These are phyloP conservation scores for Bimuria novae-zelandiae DNA, from an alignment of 2,329 filamentous ascomycete genomes.

Conservation along the genomic window DNA sequence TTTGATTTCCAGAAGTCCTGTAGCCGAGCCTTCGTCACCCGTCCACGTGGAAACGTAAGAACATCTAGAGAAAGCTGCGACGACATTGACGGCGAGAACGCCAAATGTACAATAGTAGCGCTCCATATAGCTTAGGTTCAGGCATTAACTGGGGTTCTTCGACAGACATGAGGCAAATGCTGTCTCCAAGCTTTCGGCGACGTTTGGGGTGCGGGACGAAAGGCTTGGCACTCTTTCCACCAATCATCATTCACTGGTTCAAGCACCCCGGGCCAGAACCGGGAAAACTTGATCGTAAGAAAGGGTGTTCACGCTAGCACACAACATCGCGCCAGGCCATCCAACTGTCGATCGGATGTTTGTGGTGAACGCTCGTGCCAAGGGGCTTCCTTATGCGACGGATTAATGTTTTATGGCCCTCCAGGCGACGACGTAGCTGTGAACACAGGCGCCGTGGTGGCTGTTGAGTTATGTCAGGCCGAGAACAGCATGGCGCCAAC, in stretches of 20 bases:
- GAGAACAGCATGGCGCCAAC: slow-evolving; percentile 14
- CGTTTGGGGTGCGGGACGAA: slow-evolving; percentile 24
- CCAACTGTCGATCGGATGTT: slow-evolving; percentile 17
- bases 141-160: slow-evolving; percentile 15
- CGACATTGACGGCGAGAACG: slow-evolving; percentile 1
- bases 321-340: slow-evolving; percentile 6
- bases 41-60: not conserved
- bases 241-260: not conserved
- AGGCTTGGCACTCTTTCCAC: slow-evolving; percentile 19
- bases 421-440: not conserved
- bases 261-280: slow-evolving; percentile 12
- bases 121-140: slow-evolving; percentile 11
- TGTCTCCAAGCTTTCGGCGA: slow-evolving; percentile 36
- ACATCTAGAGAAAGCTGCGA: slow-evolving; percentile 9
- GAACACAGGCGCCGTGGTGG: slow-evolving; percentile 2
- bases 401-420: slow-evolving; percentile 13
- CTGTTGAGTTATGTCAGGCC: slow-evolving; percentile 22
- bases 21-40: not conserved
- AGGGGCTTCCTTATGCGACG: slow-evolving; percentile 35
- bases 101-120: not conserved
- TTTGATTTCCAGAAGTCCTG: slow-evolving; percentile 12
- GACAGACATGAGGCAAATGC: slow-evolving; percentile 30
- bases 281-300: not conserved
- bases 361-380: slow-evolving; percentile 13
- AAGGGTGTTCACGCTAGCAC: not conserved